These are phyloP conservation scores for Pugionium dolabratum DNA, from an alignment of 345 rosid genomes.

Conservation along the genomic window DNA sequence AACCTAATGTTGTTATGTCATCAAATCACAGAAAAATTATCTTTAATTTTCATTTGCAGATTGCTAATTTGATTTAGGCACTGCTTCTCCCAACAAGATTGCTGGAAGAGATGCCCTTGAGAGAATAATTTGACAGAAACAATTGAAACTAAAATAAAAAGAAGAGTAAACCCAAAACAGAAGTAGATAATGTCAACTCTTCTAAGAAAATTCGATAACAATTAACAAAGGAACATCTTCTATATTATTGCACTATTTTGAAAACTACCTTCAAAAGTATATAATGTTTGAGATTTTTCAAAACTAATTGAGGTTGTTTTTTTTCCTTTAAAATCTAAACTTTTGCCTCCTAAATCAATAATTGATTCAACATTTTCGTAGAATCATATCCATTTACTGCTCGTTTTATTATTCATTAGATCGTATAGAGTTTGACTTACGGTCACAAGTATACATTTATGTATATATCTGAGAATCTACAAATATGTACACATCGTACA, in stretches of 20 bases:
- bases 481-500: background rate
- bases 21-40: slow-evolving; percentile 63
- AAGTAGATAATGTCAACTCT: slow-evolving; percentile 12
- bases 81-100: slow-evolving; percentile 89
- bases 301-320: too few relatives aligned
- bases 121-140: slow-evolving; percentile 28
- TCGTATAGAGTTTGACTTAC: background rate
- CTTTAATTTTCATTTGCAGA: slow-evolving; percentile 57
- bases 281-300: too few relatives aligned
- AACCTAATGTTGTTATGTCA: slow-evolving; percentile 10
- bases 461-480: background rate
- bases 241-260: too few relatives aligned
- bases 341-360: too few relatives aligned
- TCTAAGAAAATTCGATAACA: too few relatives aligned
- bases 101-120: slow-evolving; percentile 99
- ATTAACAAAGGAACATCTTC: too few relatives aligned
- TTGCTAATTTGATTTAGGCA: slow-evolving; percentile 74
- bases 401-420: background rate
- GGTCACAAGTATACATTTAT: background rate
- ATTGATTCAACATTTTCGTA: too few relatives aligned
- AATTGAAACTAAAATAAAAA: background rate
- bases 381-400: too few relatives aligned
- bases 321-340: too few relatives aligned
- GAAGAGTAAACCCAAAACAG: slow-evolving; percentile 7
- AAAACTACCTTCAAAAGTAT: too few relatives aligned